Percentiles rank a stretch among this genome's conserved stretches.
Evolutionary conservation across 208 protist species (phyloP).

Genomic region (Trypanosoma lewisi): DNA sequence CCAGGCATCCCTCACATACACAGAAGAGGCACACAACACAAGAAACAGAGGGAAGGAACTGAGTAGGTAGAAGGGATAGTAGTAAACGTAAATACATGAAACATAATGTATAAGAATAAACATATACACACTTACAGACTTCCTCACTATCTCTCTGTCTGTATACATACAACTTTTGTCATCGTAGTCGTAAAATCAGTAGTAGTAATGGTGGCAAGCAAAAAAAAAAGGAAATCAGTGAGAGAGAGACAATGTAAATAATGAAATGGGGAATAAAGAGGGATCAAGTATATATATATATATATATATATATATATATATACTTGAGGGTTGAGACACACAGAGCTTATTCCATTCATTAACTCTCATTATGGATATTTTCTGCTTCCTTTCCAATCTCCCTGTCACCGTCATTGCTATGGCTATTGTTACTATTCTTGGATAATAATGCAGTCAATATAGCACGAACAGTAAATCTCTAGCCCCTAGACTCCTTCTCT

Average conservation of each 20-base stretch:
- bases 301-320: slow-evolving; percentile 6
- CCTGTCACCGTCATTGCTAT: too few relatives aligned
- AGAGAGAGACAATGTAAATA: too few relatives aligned
- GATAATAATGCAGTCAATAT: neutral
- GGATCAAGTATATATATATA: neutral
- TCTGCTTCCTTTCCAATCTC: neutral
- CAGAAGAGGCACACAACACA: slow-evolving; percentile 1
- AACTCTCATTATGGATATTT: neutral
- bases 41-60: slow-evolving; percentile 6
- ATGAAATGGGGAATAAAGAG: neutral
- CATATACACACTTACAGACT: slow-evolving; percentile 5
- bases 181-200: too few relatives aligned
- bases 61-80: neutral
- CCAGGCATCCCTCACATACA: neutral
- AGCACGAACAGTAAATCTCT: neutral
- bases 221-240: too few relatives aligned
- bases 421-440: too few relatives aligned
- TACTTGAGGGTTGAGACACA: neutral
- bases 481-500: neutral
- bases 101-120: neutral
- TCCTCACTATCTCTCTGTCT: neutral
- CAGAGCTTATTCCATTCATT: neutral
- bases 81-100: neutral
- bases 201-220: too few relatives aligned
- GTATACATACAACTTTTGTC: neutral